These are phyloP conservation scores for Coniochaeta sp. DNA, from an alignment of 2,329 filamentous ascomycete species.

Conservation along the genomic window DNA sequence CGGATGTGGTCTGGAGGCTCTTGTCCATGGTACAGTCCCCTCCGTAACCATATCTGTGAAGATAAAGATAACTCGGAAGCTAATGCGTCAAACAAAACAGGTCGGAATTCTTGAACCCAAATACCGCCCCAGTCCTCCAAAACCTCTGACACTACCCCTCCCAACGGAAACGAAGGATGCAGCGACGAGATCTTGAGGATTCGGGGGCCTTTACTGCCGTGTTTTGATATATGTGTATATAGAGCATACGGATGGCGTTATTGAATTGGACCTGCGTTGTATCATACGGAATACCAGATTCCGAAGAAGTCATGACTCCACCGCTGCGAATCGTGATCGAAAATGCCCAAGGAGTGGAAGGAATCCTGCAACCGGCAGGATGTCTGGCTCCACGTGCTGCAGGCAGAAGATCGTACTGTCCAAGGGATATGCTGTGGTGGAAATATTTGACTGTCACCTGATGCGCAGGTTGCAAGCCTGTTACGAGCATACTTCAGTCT, in stretches of 20 bases:
- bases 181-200: not conserved
- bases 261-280: not conserved
- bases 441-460: no score
- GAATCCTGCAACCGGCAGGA: no score
- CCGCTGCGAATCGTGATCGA: not conserved
- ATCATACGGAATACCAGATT: not conserved
- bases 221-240: not conserved
- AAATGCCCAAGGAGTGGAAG: no score
- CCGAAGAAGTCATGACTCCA: not conserved
- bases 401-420: no score
- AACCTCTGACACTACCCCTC: not conserved
- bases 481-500: no score
- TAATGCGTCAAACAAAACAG: constrained; percentile 12
- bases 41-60: not conserved
- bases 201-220: not conserved
- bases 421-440: no score
- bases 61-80: not conserved
- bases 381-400: no score
- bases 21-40: constrained; percentile 60
- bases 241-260: not conserved
- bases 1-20: constrained; percentile 80
- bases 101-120: constrained; percentile 31
- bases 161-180: not conserved
- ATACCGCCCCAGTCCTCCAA: constrained; percentile 19
- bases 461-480: no score